Percentiles rank a stretch among this genome's conserved stretches.
Evolutionary conservation across 768 basidiomycete species (phyloP).

Genomic region (Exsudoporus frostii): DNA sequence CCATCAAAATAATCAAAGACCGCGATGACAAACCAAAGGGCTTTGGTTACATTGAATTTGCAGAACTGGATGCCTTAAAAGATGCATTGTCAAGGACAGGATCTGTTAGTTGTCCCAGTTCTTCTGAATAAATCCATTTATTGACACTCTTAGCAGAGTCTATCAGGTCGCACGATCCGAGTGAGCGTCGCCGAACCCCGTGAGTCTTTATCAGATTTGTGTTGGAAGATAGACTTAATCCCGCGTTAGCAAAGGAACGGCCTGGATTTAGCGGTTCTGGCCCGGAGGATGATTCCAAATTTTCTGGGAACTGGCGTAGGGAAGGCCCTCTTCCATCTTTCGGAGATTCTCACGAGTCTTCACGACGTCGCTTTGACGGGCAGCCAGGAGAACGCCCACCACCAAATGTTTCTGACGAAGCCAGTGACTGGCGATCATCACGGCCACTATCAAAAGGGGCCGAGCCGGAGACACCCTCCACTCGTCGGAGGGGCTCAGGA

Average conservation of each 20-base stretch:
- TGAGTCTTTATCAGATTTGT: slow-evolving; percentile 43
- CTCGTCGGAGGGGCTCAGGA: slow-evolving; percentile 57
- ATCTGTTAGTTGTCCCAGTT: slow-evolving; percentile 45
- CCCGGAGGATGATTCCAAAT: slow-evolving; percentile 74
- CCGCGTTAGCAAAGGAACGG: slow-evolving; percentile 69
- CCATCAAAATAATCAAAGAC: slow-evolving; percentile 90
- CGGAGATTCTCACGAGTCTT: slow-evolving; percentile 56
- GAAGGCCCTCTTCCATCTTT: slow-evolving; percentile 79
- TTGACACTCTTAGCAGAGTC: slow-evolving; percentile 38
- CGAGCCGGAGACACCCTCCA: slow-evolving; percentile 47
- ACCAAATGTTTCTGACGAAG: slow-evolving; percentile 56
- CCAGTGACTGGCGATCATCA: slow-evolving; percentile 70
- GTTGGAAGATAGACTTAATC: slow-evolving; percentile 7
- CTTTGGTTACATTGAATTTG: slow-evolving; percentile 96
- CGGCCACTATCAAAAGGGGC: slow-evolving; percentile 37
- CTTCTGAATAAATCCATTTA: neutral
- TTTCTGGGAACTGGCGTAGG: slow-evolving; percentile 81
- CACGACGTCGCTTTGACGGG: slow-evolving; percentile 67
- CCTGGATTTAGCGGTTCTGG: slow-evolving; percentile 48
- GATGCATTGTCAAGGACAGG: slow-evolving; percentile 74
- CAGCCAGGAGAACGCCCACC: slow-evolving; percentile 41
- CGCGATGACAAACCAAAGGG: slow-evolving; percentile 95
- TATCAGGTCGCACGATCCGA: slow-evolving; percentile 79
- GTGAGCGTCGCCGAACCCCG: slow-evolving; percentile 96
- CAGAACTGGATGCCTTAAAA: slow-evolving; percentile 81